Conservation (phyloP, 2,329 filamentous ascomycete species). For the Alternaria infectoria region DNA sequence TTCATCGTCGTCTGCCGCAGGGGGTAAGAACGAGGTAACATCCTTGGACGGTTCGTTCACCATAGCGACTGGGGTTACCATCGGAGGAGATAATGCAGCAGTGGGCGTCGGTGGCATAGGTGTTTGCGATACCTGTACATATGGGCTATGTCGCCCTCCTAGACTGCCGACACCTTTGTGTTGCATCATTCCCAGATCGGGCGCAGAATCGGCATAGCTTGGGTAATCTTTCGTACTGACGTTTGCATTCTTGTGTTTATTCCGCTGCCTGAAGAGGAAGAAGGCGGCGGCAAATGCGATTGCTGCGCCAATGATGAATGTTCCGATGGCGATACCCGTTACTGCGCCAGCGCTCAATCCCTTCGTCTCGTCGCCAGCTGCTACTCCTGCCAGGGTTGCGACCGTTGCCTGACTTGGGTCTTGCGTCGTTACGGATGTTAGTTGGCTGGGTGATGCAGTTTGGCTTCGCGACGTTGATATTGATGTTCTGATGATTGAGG, state of each 20-base stretch:
- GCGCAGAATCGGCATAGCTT: slow-evolving; percentile 28
- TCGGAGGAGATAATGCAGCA: neutral
- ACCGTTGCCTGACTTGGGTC: neutral
- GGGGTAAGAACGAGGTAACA: slow-evolving; percentile 30
- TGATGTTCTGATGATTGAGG: neutral
- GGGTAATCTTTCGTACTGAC: slow-evolving; percentile 11
- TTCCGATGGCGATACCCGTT: slow-evolving; percentile 30
- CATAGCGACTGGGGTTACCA: slow-evolving; percentile 7
- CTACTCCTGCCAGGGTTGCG: neutral
- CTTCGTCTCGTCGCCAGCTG: neutral
- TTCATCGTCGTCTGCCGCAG: slow-evolving; percentile 28
- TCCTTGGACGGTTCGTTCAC: slow-evolving; percentile 16
- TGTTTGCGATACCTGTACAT: slow-evolving; percentile 37
- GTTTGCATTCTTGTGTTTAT: slow-evolving; percentile 12
- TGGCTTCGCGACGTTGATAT: neutral
- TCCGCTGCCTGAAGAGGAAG: slow-evolving; percentile 38
- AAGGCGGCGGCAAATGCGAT: slow-evolving; percentile 39
- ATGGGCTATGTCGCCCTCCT: slow-evolving; percentile 25
- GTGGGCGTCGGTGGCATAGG: slow-evolving; percentile 10
- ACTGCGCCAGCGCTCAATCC: slow-evolving; percentile 22
- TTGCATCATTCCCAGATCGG: slow-evolving; percentile 32
- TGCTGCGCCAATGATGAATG: slow-evolving; percentile 33
- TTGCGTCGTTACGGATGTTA: neutral
- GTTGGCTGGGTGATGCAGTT: neutral
- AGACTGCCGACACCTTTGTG: slow-evolving; percentile 23